These are phyloP conservation scores for Sparassis latifolia DNA, from an alignment of 1,284 basidiomycete species.

Conservation along the genomic window DNA sequence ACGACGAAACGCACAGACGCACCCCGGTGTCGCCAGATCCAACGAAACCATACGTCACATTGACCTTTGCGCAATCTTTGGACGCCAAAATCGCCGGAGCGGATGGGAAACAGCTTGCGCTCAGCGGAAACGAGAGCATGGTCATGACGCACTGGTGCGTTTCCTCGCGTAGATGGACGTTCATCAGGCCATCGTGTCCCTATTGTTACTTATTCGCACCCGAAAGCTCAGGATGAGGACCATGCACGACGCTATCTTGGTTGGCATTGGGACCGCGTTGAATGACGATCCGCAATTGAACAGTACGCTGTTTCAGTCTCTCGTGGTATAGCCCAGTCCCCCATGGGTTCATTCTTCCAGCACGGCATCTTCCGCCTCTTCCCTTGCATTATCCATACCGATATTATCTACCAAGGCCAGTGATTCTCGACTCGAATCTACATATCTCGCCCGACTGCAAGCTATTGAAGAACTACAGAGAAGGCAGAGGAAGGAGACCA, in stretches of 20 bases:
- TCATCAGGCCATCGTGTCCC: background rate
- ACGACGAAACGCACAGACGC: constrained; percentile 4
- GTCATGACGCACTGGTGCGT: constrained; percentile 89
- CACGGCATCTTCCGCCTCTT: constrained; percentile 48
- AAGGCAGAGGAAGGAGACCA: constrained; percentile 61
- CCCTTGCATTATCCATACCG: constrained; percentile 28
- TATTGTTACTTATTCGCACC: background rate
- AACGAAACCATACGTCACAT: constrained; percentile 58
- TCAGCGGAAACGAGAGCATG: constrained; percentile 88
- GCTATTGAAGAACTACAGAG: constrained; percentile 62
- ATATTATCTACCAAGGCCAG: constrained; percentile 64
- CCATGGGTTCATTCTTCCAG: constrained; percentile 24
- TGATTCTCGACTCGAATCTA: constrained; percentile 78
- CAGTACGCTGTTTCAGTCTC: constrained; percentile 41
- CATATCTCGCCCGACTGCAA: constrained; percentile 66
- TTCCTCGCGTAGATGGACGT: background rate
- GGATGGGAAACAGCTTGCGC: constrained; percentile 66
- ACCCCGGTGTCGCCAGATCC: constrained; percentile 10
- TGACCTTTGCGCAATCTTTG: constrained; percentile 94
- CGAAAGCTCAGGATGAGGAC: constrained; percentile 62
- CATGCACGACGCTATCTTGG: constrained; percentile 88
- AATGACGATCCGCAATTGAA: constrained; percentile 94
- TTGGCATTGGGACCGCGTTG: constrained; percentile 86
- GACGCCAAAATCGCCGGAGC: constrained; percentile 89
- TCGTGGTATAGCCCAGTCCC: background rate